phyloP scores from a whole-genome alignment of 768 basidiomycete species.

The Boletellus emodensis region DNA sequence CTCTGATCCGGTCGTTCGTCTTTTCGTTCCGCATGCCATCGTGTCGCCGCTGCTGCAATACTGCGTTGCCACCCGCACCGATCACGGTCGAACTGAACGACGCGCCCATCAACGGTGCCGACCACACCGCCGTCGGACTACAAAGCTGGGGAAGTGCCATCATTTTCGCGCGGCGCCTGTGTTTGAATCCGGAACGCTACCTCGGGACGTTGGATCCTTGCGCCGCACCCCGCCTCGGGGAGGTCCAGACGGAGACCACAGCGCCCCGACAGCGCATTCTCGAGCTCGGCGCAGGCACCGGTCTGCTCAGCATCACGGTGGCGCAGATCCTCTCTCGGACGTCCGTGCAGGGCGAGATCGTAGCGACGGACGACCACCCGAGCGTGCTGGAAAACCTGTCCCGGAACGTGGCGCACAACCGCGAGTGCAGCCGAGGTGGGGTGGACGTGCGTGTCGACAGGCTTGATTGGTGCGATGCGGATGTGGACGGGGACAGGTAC shows the following conservation, averaged over 20 bases:
- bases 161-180: constrained; percentile 62
- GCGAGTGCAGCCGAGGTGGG: constrained; percentile 21
- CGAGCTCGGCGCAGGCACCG: constrained; percentile 85
- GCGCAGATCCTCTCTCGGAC: constrained; percentile 42
- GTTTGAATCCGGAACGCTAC: constrained; percentile 37
- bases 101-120: constrained; percentile 55
- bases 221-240: background rate
- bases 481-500: constrained; percentile 32
- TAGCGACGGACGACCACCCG: constrained; percentile 78
- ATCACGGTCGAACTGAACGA: constrained; percentile 64
- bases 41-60: background rate
- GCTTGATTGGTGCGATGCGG: constrained; percentile 59
- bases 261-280: constrained; percentile 42
- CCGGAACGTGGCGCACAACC: constrained; percentile 55
- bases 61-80: background rate
- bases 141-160: constrained; percentile 85
- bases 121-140: constrained; percentile 77
- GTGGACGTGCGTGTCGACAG: constrained; percentile 40
- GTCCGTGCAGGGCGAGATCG: constrained; percentile 31
- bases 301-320: constrained; percentile 69
- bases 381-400: constrained; percentile 68
- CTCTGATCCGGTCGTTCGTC: constrained; percentile 50
- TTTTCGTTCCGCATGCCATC: constrained; percentile 34
- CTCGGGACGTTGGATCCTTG: constrained; percentile 32
- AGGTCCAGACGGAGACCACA: background rate